Base-by-base conservation (phyloP, 345 rosid genomes). In the Lepidium sativum region DNA sequence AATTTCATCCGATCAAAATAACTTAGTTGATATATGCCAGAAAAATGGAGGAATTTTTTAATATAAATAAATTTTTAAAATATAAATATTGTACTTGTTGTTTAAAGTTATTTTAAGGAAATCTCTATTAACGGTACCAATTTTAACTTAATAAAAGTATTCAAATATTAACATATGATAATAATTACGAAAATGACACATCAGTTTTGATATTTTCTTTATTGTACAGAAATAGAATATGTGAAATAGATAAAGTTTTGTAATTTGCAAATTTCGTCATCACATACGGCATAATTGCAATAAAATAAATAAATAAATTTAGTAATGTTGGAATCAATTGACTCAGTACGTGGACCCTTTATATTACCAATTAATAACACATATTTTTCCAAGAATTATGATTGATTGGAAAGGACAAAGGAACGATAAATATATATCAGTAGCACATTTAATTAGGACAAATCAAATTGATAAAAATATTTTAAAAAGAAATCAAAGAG, bases 341-440 rank as follows among this genome's bases (percentile, higher is more conserved):
- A 53, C 42, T 44, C 29, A 57, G 72, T 68, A 57, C 65, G 55
- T 57, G 39, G 57, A 68, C 47, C 37, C 40, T 57, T 16, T 57
- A 68, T 11, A 37, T 37, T 37, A 11, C n/a, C 14, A 37, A 10
- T 37, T 37, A 37, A 57, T 45, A 48, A 3, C 9, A 45, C 16
- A n/a, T n/a, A n/a, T 45, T 12, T 50, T 57, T 37, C 14, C 44
- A 5, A 8, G 4, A 51, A 38, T 40, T 56, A 49, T 21, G 65
- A 71, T 39, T 55, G 65, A 55, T 63, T 31, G 21, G 59, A 55
- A 71, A 47, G 37, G 45, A 52, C 33, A 35, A 58, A 59, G 43
- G 0, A 0, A 52, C 34, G 31, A 61, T 60, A 50, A 23, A 35
- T 12, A 43, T 17, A 23, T 23, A 27, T 6, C 31, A 27, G 6